Evolutionary conservation across 2,329 filamentous ascomycete species (phyloP), one percentile per base, ranked within the genome.

Genomic region (Xylariaceae sp.): DNA sequence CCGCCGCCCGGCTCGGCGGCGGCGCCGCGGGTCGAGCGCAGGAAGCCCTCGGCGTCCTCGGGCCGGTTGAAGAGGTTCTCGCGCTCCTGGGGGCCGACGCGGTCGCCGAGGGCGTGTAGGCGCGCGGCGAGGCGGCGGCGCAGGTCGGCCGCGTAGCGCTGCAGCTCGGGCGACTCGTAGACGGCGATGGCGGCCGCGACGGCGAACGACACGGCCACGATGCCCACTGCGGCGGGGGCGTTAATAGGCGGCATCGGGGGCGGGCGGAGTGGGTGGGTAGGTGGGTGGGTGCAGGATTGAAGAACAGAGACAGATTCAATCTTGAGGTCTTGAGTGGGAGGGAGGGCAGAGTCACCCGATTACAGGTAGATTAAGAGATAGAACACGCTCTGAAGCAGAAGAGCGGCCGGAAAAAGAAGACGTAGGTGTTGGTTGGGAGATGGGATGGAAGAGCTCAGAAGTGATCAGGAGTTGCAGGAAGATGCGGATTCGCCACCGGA

Each of bases 1-100:
- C 64, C 70, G 2, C 59, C 50, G 19, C 70, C 63, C 32, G 57
- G 58, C 13, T 58, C 58, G 4, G 45, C 45, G 14, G 55, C 59
- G 17, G 56, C 38, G 6, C 61, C 60, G n/a, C 65, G 59, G n/a
- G n/a, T n/a, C 7, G 73, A 75, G 45, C 68, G 59, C 36, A 78
- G 51, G 49, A 80, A 80, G 7, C 75, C 77, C 35, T 80, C 69
- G 37, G 76, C 76, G 54, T 81, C 77, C 52, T 81, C 77, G 32
- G 77, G 77, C 10, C 77, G 63, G 52, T 81, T 81, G 56, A 79
- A 80, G 18, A 72, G 57, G 36, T 77, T 77, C 44, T 73, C 60
- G 19, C 61, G 57, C 26, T 58, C 53, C 36, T 64, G 57, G 3
- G 70, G 66, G 29, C 65, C 60, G 53, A 78, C 68, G 44, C 64